Evolutionary conservation across 2,329 filamentous ascomycete species (phyloP), one percentile per base, ranked within the genome.

Genomic region (Tolypocladium nubicola): DNA sequence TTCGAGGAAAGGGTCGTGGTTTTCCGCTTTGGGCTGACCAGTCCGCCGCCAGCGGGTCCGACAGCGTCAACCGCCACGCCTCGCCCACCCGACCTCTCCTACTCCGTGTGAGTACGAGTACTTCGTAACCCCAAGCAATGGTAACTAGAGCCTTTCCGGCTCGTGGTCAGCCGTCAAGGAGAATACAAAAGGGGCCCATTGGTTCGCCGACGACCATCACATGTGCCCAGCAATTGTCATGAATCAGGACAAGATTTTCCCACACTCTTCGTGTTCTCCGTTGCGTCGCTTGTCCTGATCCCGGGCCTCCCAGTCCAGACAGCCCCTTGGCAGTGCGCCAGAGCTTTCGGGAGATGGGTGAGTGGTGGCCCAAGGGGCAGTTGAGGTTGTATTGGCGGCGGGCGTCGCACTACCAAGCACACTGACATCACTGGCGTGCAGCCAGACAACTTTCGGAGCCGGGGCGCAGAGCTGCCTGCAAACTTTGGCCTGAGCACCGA

Each of bases 371-470:
- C 52, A 41, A 41, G 52, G 52, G 52, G 52, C 23, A 53, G 23
- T 30, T 30, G 52, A 41, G 37, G 52, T 30, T 23, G 52, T 30
- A 53, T 53, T 53, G 52, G 52, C 23, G 52, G 54, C 59, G 43
- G 54, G 53, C 59, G 56, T 55, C 57, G 50, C 45, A 56, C 57
- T 49, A 58, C 35, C 41, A 52, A 40, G 59, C 50, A 55, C 54
- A 57, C 57, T 60, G 59, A 60, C 59, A 60, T 60, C 57, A 60
- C 55, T 47, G 38, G 41, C 21, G 50, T 52, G 52, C 43, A 11
- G 16, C 47, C 16, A 50, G 16, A 11, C 47, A 50, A 13, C 4
- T 21, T 9, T 50, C 47, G 47, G 16, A 50, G 30, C 47, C 30
- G 14, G 43, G 23, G 45, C 19, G 45, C 14, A 30, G 37, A 16